Evolutionary conservation across 202 grass and related monocot species (phyloP).

Genomic region (Bolboschoenoplectus hybrid): DNA sequence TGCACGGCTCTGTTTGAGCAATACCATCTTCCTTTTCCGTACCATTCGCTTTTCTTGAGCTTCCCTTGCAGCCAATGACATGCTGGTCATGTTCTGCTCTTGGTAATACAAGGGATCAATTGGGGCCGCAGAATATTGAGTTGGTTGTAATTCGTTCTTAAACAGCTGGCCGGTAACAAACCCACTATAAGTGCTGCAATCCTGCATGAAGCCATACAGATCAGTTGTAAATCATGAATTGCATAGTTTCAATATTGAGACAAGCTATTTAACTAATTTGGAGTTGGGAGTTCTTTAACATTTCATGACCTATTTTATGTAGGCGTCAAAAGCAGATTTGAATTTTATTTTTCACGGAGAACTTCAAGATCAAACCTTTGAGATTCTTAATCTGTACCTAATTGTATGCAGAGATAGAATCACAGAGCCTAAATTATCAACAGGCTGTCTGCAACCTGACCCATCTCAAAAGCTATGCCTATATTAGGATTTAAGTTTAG

Average conservation of each 20-base stretch:
- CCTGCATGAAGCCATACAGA: conserved; percentile 50
- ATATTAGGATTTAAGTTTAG: conserved; percentile 34
- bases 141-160: conserved; percentile 48
- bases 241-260: conserved; percentile 15
- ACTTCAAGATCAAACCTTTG: background rate
- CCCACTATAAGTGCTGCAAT: conserved; percentile 61
- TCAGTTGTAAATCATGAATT: conserved; percentile 49
- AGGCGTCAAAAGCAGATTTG: background rate
- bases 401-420: background rate
- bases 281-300: background rate
- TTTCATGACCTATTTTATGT: background rate
- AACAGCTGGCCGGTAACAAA: conserved; percentile 62
- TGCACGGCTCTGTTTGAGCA: conserved; percentile 61
- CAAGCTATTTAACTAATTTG: background rate
- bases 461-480: conserved; percentile 44
- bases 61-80: conserved; percentile 63
- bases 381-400: background rate
- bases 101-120: conserved; percentile 46
- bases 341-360: conserved; percentile 5
- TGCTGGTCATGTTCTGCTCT: conserved; percentile 41
- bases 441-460: background rate
- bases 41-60: conserved; percentile 93
- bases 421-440: conserved; percentile 5
- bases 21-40: conserved; percentile 65
- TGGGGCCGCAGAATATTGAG: conserved; percentile 38